Conservation (phyloP, 768 basidiomycete genomes). For the Lyophyllum decastes region DNA sequence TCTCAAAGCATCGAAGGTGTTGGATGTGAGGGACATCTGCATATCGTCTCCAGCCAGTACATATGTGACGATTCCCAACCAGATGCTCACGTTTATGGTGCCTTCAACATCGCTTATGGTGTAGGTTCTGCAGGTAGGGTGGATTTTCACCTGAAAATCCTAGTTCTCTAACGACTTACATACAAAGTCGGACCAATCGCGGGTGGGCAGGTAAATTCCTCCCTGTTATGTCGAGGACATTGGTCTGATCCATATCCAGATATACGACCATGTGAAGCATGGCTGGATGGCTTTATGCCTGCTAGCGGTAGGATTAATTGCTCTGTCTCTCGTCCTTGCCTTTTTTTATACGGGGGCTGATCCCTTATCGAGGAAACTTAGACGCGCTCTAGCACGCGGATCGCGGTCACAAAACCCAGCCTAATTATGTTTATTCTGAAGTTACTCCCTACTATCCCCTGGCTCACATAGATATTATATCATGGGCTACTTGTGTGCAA, state of each 20-base stretch:
- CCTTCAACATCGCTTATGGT: slow-evolving; percentile 73
- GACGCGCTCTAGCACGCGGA: slow-evolving; percentile 4
- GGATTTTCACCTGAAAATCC: background rate
- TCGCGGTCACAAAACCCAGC: background rate
- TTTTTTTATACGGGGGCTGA: slow-evolving; percentile 51
- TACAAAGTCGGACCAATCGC: slow-evolving; percentile 65
- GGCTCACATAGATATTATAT: no score
- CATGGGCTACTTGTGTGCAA: no score
- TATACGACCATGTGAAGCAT: slow-evolving; percentile 53
- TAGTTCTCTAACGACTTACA: background rate
- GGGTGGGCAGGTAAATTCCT: slow-evolving; percentile 57
- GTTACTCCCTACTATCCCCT: no score
- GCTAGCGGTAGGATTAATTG: slow-evolving; percentile 44
- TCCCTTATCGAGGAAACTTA: slow-evolving; percentile 32
- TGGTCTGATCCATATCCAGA: slow-evolving; percentile 32
- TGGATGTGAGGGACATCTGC: slow-evolving; percentile 53
- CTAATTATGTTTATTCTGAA: background rate
- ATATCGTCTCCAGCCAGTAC: background rate
- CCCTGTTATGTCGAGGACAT: background rate
- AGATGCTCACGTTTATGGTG: slow-evolving; percentile 78
- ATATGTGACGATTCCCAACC: slow-evolving; percentile 1
- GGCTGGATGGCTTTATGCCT: slow-evolving; percentile 67
- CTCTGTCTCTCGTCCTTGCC: slow-evolving; percentile 37
- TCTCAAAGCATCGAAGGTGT: slow-evolving; percentile 59
- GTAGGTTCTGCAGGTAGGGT: slow-evolving; percentile 59